Conservation (phyloP, 2,329 filamentous ascomycete species). For the Penicillium paneum region DNA sequence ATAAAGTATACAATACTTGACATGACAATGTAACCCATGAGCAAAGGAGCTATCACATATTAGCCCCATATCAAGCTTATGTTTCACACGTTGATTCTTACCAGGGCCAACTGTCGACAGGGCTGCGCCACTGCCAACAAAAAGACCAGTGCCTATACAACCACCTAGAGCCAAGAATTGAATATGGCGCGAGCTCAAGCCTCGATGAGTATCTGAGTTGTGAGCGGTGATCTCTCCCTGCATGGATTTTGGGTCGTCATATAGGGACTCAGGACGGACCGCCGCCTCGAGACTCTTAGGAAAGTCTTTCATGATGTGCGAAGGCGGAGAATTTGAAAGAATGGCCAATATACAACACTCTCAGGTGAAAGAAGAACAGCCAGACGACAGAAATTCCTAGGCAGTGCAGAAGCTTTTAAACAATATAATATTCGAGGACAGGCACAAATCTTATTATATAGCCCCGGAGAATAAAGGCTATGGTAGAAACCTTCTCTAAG, state of each 20-base stretch:
- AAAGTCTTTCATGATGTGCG: slow-evolving; percentile 4
- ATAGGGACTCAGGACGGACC: background rate
- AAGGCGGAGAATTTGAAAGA: background rate
- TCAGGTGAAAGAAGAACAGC: background rate
- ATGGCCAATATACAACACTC: background rate
- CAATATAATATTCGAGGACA: background rate
- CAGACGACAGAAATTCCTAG: background rate
- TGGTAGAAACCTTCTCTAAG: background rate
- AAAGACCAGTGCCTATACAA: slow-evolving; percentile 53
- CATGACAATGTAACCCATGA: slow-evolving; percentile 40
- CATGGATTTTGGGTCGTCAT: slow-evolving; percentile 10
- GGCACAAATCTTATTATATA: background rate
- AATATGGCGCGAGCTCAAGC: slow-evolving; percentile 29
- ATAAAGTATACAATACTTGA: slow-evolving; percentile 39
- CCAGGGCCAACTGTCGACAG: slow-evolving; percentile 49
- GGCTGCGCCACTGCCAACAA: slow-evolving; percentile 50
- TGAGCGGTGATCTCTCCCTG: slow-evolving; percentile 5
- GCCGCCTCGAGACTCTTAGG: slow-evolving; percentile 9
- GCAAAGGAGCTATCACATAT: slow-evolving; percentile 28
- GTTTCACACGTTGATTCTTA: background rate
- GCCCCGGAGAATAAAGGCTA: background rate
- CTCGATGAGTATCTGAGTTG: slow-evolving; percentile 17
- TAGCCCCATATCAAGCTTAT: background rate
- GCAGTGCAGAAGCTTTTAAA: background rate
- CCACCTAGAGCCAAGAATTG: slow-evolving; percentile 30